phyloP scores from a whole-genome alignment of 768 basidiomycete genomes.

The Tricholomella constricta region DNA sequence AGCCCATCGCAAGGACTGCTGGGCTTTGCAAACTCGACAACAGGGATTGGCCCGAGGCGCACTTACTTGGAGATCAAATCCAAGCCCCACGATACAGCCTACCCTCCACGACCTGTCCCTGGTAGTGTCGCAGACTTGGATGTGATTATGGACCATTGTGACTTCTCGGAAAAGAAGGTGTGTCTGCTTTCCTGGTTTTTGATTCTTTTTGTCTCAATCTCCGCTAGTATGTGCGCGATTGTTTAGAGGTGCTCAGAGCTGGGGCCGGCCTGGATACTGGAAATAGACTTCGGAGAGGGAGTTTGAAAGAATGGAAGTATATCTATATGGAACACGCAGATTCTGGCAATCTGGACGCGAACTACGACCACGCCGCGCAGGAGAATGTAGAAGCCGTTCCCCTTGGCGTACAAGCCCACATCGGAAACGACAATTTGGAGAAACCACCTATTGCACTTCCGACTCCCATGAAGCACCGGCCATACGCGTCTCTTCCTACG shows the following conservation, averaged over 20 bases:
- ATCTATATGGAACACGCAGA: slow-evolving; percentile 71
- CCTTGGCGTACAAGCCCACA: slow-evolving; percentile 57
- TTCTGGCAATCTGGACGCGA: slow-evolving; percentile 24
- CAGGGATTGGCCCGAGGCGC: slow-evolving; percentile 77
- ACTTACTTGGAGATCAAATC: slow-evolving; percentile 74
- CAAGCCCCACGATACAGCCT: slow-evolving; percentile 65
- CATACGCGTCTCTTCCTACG: slow-evolving; percentile 55
- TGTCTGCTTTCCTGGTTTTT: slow-evolving; percentile 1
- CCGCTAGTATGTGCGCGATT: slow-evolving; percentile 93
- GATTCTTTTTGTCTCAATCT: slow-evolving; percentile 9
- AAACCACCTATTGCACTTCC: slow-evolving; percentile 47
- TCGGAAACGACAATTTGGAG: slow-evolving; percentile 66
- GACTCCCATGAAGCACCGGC: slow-evolving; percentile 51
- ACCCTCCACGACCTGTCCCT: slow-evolving; percentile 83
- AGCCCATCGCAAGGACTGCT: slow-evolving; percentile 49
- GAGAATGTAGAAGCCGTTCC: slow-evolving; percentile 37
- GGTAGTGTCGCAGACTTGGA: slow-evolving; percentile 91
- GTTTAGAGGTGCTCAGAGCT: slow-evolving; percentile 90
- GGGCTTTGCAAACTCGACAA: slow-evolving; percentile 45
- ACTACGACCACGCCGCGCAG: slow-evolving; percentile 5
- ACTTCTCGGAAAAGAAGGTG: slow-evolving; percentile 82
- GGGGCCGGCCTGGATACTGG: slow-evolving; percentile 88
- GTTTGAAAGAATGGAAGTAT: slow-evolving; percentile 84
- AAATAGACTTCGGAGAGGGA: slow-evolving; percentile 70
- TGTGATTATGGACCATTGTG: slow-evolving; percentile 88